A percentile compares a stretch with the other conserved stretches of the same genome.
Evolutionary conservation across 176 grass and related monocot species (phyloP).

Genomic region (Tuctoria greenei): DNA sequence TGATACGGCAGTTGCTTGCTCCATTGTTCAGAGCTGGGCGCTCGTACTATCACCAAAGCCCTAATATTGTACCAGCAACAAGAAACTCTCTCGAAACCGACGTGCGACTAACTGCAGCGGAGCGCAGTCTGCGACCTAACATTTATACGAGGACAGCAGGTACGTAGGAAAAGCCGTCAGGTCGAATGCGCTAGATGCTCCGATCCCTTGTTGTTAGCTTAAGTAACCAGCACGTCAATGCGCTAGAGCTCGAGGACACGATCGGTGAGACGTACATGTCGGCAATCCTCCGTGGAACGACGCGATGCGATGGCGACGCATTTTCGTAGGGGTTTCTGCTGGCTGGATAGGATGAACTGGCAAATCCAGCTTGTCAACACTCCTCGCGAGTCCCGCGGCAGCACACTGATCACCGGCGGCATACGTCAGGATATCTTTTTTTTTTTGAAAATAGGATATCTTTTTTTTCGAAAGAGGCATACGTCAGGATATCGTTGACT

Average conservation of each 20-base stretch:
- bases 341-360: slow-evolving; percentile 11
- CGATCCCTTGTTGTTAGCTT: too few species aligned
- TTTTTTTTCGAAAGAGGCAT: too few species aligned
- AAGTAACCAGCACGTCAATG: slow-evolving; percentile 2
- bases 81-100: slow-evolving; percentile 19
- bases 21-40: not conserved
- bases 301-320: not conserved
- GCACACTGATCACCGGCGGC: not conserved
- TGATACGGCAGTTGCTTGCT: not conserved
- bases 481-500: slow-evolving; percentile 15
- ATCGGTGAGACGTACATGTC: not conserved
- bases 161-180: not conserved
- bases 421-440: not conserved
- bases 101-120: not conserved
- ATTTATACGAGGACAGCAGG: not conserved
- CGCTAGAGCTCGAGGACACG: not conserved
- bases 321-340: not conserved
- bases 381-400: not conserved
- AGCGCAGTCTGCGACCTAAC: not conserved
- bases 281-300: not conserved
- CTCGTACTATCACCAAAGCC: too few species aligned
- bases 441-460: too few species aligned
- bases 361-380: not conserved
- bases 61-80: not conserved
- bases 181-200: not conserved